Conservation (phyloP, 192 early-diverging fungal genomes). For the Entrophospora sp. region DNA sequence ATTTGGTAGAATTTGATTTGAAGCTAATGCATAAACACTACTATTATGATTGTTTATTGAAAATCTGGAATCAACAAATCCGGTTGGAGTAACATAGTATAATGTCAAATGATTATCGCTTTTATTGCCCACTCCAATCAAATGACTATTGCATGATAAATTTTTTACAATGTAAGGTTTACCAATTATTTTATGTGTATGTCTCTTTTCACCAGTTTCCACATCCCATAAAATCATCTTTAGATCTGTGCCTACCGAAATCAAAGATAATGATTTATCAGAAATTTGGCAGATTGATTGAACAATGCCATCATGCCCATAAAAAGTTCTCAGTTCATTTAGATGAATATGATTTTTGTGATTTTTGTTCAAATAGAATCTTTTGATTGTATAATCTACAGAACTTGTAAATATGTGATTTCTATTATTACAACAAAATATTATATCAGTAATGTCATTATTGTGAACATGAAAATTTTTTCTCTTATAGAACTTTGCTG, state of each 20-base stretch:
- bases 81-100: background rate
- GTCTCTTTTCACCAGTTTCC: background rate
- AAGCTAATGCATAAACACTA: conserved; percentile 5
- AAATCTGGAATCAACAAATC: background rate
- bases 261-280: background rate
- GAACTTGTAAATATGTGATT: background rate
- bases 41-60: background rate
- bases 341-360: background rate
- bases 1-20: background rate
- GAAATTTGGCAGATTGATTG: background rate
- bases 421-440: background rate
- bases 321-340: background rate
- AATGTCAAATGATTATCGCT: background rate
- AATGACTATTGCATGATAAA: background rate
- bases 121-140: background rate
- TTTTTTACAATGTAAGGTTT: background rate
- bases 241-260: background rate
- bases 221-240: background rate
- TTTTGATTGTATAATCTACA: background rate
- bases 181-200: background rate
- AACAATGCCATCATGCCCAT: background rate
- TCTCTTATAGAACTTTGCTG: background rate
- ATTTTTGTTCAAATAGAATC: background rate
- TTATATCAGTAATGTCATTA: background rate
- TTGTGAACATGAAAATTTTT: background rate